Base-by-base conservation (phyloP, 768 basidiomycete species). In the Coprinopsis marcescibilis region DNA sequence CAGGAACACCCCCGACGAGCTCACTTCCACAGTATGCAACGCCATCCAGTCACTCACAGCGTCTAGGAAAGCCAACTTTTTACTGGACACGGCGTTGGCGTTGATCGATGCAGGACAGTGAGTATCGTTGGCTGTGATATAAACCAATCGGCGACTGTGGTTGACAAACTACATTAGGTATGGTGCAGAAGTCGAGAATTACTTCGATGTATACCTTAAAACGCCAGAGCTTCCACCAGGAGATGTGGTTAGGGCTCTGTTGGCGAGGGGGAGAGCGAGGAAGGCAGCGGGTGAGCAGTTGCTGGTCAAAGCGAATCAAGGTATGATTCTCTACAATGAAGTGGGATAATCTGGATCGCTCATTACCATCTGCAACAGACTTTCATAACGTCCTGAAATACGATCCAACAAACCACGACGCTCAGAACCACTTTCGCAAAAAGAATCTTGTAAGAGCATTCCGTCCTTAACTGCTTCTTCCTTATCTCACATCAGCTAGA, bases 121-220 rank as follows among this genome's bases (percentile, higher is more conserved):
- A 57, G 75, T 64, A 44, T 32, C 33, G 40, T 15, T 44, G 4
- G 29, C 14, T 30, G 2, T 20, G 2, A 15, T 23, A 4, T 26
- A 23, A 4, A 21, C 37, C 48, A 24, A 20, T 49, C 33, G 19
- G n/a, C n/a, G n/a, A n/a, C n/a, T n/a, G n/a, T n/a, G 35, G 27
- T 6, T 20, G 26, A 41, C 38, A 44, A 15, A 41, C 46, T 43
- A 39, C 46, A 41, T 24, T 51, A 85, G 82, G 55, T 83, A 81
- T 65, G 80, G 79, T 13, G 64, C 69, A 32, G 74, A 81, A 23
- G 81, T 83, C 21, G 82, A 83, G 59, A 76, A 71, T 38, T 83
- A 81, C 55, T 55, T 84, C 20, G 81, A 85, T 13, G 78, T 83
- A 14, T 84, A 81, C 55, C 59, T 85, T 37, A 67, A 71, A 46